These are phyloP conservation scores for Inga oerstediana DNA, from an alignment of 306 rosid species.

Conservation along the genomic window DNA sequence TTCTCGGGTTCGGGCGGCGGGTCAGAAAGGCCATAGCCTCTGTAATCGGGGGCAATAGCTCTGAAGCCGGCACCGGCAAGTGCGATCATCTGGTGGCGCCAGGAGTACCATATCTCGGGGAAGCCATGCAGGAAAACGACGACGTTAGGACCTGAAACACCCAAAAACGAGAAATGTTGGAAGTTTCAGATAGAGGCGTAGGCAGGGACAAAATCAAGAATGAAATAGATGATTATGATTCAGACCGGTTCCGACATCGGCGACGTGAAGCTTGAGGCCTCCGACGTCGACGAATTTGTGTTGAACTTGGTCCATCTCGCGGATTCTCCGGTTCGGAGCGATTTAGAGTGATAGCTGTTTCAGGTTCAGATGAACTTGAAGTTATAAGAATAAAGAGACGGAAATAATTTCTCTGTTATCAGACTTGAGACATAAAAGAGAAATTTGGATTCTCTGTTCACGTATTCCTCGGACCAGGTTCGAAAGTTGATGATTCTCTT, in stretches of 20 bases:
- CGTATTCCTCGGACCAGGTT: not conserved
- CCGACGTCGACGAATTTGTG: slow-evolving; percentile 49
- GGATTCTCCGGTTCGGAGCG: not conserved
- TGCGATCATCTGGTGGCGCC: slow-evolving; percentile 69
- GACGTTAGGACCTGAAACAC: slow-evolving; percentile 47
- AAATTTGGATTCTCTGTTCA: not conserved
- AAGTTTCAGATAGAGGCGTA: not conserved
- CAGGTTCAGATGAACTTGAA: not conserved
- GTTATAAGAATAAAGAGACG: not conserved
- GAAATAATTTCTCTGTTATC: not conserved
- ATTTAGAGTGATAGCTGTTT: too few relatives aligned
- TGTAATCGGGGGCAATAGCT: slow-evolving; percentile 53
- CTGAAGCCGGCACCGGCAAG: slow-evolving; percentile 53
- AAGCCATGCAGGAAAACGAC: slow-evolving; percentile 61
- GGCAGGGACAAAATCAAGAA: not conserved
- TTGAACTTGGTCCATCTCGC: slow-evolving; percentile 47
- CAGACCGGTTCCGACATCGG: slow-evolving; percentile 56
- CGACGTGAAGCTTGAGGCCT: slow-evolving; percentile 54
- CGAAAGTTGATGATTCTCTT: not conserved
- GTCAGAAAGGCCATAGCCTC: slow-evolving; percentile 66
- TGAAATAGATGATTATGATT: not conserved
- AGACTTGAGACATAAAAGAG: not conserved
- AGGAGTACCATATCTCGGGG: slow-evolving; percentile 72
- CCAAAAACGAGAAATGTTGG: not conserved
- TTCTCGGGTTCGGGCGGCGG: slow-evolving; percentile 46